Conservation (phyloP, 495 filamentous ascomycete species). For the Polyplosphaeria fusca region DNA sequence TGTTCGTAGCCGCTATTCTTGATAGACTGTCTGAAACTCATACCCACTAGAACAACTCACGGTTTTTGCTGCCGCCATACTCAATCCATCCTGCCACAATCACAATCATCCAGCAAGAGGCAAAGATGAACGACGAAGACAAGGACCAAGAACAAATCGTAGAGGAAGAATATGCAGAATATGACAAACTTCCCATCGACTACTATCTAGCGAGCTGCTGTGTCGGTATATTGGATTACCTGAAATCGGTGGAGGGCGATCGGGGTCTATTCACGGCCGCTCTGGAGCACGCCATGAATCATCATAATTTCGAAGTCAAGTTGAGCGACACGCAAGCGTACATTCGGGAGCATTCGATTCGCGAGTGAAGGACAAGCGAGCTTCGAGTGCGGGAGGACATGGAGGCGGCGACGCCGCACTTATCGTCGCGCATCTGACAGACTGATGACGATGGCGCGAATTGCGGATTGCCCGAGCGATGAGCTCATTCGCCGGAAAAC, state of each 20-base stretch:
- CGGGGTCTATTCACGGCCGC: not conserved
- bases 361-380: no score
- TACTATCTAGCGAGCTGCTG: constrained; percentile 1
- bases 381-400: no score
- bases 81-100: not conserved
- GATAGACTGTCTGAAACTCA: no score
- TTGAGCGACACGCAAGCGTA: not conserved
- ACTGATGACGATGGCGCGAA: no score
- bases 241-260: not conserved
- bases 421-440: no score
- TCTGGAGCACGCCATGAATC: not conserved
- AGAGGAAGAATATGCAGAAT: not conserved
- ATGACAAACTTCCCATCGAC: not conserved
- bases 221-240: not conserved
- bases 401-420: no score
- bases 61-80: no score
- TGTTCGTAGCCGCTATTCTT: no score
- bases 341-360: not conserved
- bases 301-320: not conserved
- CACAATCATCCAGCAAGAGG: not conserved
- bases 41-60: no score
- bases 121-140: not conserved
- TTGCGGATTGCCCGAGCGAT: no score
- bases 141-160: not conserved
- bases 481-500: no score